Evolutionary conservation across 2,329 filamentous ascomycete species (phyloP), one percentile per base, ranked within the genome.

Genomic region (Emmonsiellopsis sp.): DNA sequence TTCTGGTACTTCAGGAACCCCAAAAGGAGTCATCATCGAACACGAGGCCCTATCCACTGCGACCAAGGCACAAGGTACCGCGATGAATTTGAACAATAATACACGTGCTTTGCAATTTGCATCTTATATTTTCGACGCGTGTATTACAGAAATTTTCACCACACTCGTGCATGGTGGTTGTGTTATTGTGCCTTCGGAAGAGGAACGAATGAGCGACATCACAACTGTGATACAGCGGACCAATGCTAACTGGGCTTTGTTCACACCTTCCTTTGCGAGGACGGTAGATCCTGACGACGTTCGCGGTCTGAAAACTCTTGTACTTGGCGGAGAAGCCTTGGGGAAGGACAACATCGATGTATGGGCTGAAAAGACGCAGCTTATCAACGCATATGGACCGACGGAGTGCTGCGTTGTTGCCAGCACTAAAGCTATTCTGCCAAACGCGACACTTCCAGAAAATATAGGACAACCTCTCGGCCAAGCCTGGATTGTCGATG

Each of bases 251-350:
- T 75, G 71, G 71, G 75, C 71, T 1, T 76, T 79, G 60, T 74
- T 84, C 62, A 84, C 81, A 0, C 75, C 80, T 0, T 70, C 77
- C 0, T 69, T 83, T 13, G 78, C 79, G 0, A 57, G 66, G 5
- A 58, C 70, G 3, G 52, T 76, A 3, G 54, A 60, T 2, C 70
- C 69, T 1, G 51, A 59, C 5, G 63, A 70, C 5, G 63, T 73
- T 1, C 69, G 68, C 2, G 59, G 55, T 2, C 56, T 74, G 2
- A 63, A 63, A 37, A 62, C 60, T 2, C 46, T 74, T 34, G 58
- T 63, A 8, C 60, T 73, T 21, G 66, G 66, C 11, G 69, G 68
- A 13, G 70, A 72, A 52, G 61, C 64, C 8, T 53, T 59, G 3
- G 60, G 64, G 6, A 56, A 60, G 1, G 58, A 60, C 6, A 60